Evolutionary conservation across 495 filamentous ascomycete species (phyloP).

Genomic region (Lasiosphaeris hirsuta): DNA sequence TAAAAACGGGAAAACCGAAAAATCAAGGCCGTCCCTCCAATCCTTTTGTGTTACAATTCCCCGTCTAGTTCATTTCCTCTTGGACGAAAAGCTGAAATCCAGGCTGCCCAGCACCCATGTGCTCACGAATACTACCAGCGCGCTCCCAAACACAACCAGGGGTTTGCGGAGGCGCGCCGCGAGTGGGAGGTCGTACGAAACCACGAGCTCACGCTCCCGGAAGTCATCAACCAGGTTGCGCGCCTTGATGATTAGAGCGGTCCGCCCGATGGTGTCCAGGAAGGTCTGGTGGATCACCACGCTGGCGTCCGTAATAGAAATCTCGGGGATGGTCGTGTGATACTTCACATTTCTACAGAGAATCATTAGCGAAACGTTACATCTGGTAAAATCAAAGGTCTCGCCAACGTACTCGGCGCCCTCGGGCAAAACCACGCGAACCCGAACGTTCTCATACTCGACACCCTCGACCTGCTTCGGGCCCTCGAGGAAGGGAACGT

Average conservation of each 20-base stretch:
- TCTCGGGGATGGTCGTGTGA: constrained; percentile 56
- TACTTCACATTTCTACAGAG: constrained; percentile 62
- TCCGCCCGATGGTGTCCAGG: constrained; percentile 90
- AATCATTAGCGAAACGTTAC: not conserved
- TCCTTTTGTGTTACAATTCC: not conserved
- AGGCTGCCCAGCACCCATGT: constrained; percentile 74
- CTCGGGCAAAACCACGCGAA: constrained; percentile 85
- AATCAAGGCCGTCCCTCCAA: constrained; percentile 1
- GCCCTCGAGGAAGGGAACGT: constrained; percentile 93
- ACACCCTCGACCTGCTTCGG: constrained; percentile 80
- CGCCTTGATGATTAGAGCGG: constrained; percentile 74
- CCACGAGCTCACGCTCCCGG: constrained; percentile 73
- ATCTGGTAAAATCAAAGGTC: not conserved
- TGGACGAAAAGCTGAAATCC: constrained; percentile 50
- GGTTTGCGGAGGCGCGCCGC: constrained; percentile 80
- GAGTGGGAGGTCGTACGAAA: constrained; percentile 84
- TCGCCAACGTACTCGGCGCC: constrained; percentile 71
- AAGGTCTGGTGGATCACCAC: constrained; percentile 63
- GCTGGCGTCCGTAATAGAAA: constrained; percentile 56
- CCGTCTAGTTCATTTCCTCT: not conserved
- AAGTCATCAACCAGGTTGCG: constrained; percentile 85
- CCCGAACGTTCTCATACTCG: constrained; percentile 74
- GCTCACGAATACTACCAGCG: constrained; percentile 69
- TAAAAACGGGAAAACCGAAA: constrained; percentile 3
- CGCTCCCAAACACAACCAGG: constrained; percentile 70